A percentile compares a stretch with the other conserved stretches of the same genome.
Evolutionary conservation across 2,329 filamentous ascomycete species (phyloP).

Genomic region (Trichoderma koningiopsis): DNA sequence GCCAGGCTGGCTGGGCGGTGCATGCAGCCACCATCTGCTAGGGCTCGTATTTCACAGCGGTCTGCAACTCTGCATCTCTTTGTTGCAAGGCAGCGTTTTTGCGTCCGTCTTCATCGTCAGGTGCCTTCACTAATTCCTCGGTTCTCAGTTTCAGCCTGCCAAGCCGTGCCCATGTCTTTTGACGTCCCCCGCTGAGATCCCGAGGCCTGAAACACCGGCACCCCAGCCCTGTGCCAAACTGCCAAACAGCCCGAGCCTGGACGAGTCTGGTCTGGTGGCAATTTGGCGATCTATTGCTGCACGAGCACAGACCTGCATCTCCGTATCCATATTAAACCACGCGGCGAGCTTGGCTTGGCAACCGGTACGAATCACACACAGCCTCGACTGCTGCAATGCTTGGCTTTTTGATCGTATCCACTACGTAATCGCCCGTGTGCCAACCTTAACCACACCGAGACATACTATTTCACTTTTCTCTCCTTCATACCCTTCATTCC

Average conservation of each 20-base stretch:
- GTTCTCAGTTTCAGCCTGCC: not conserved
- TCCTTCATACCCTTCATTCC: not conserved
- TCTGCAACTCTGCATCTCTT: not conserved
- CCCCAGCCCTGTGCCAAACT: not conserved
- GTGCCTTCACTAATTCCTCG: not conserved
- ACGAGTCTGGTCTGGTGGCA: constrained; percentile 1
- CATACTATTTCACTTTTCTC: not conserved
- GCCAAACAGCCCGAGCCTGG: not conserved
- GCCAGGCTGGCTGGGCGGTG: not conserved
- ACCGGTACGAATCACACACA: constrained; percentile 10
- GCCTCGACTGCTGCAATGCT: not conserved
- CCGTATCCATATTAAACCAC: not conserved
- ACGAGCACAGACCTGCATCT: constrained; percentile 6
- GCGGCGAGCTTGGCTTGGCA: not conserved
- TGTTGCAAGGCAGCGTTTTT: not conserved
- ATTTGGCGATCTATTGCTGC: constrained; percentile 12
- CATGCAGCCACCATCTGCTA: not conserved
- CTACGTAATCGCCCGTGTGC: constrained; percentile 26
- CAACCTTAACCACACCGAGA: constrained; percentile 19
- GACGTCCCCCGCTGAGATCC: not conserved
- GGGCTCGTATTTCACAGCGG: not conserved
- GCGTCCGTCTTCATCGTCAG: not conserved
- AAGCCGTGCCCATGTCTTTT: not conserved
- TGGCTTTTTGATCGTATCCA: constrained; percentile 10
- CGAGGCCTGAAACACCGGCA: constrained; percentile 19